Base-by-base conservation (phyloP, 306 rosid species). In the Betula pendula region DNA sequence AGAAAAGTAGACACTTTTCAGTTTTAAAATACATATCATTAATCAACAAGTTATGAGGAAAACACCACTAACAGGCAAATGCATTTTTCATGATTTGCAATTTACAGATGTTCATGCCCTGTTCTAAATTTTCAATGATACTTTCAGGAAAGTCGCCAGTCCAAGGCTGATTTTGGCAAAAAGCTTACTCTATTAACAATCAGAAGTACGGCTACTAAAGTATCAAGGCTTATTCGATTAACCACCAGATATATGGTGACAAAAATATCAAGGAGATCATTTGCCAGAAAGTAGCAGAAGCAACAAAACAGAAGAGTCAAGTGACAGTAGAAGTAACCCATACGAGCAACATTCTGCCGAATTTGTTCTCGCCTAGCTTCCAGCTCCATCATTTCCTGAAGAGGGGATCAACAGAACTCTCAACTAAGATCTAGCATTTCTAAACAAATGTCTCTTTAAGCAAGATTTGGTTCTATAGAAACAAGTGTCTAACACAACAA, bases 341-440 rank as follows among this genome's bases (percentile, higher is more conserved):
- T 95, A 95, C 99, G 76, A 75, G 92, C 92, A 86, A 95, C 97
- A 86, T 95, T 90, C 71, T 89, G 89, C 70, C 84, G 85, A 50
- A 95, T 88, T 24, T 66, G 92, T 81, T 95, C 96, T 67, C 97
- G 99, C 85, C 91, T 90, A 77, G 92, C 88, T 83, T 90, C 97
- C 86, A 95, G 60, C 48, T 90, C 94, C 72, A 78, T 75, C 82
- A 90, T 85, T 84, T 92, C 99, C 99, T 95, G 85, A 77, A 82
- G 79, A 62, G 42, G 48, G 73, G 50, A 53, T 70, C 48, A 58
- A 66, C 51, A 75, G 59, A n/a, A 66, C 19, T 81, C 52, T 79
- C 81, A 88, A 47, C 48, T 12, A 58, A 35, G 29, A 35, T 29
- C 35, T 58, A 80, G 31, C 33, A 77, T 4, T 58, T 49, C 6